These are phyloP conservation scores for Pseudonitzschia pungens DNA, from an alignment of 108 stramenopile genomes.

Conservation along the genomic window DNA sequence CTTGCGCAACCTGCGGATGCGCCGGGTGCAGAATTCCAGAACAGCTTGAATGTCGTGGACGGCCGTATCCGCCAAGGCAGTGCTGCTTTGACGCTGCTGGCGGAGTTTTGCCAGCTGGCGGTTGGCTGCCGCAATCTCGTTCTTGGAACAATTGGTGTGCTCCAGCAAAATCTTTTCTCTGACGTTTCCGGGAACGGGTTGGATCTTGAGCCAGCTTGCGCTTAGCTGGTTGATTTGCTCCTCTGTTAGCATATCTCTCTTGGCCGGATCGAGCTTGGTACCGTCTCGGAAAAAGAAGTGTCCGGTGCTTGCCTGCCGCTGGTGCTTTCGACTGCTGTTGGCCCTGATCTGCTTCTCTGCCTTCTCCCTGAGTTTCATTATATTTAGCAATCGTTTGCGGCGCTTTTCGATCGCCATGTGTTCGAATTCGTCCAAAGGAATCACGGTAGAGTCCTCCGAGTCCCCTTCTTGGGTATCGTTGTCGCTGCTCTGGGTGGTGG, in stretches of 20 bases:
- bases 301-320: background rate
- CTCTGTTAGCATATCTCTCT: background rate
- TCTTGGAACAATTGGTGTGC: conserved; percentile 5
- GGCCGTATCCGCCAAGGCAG: conserved; percentile 9
- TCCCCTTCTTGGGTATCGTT: background rate
- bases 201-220: background rate
- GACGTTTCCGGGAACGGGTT: background rate
- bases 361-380: background rate
- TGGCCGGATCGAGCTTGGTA: background rate
- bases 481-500: background rate
- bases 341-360: background rate
- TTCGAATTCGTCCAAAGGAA: background rate
- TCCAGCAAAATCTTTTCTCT: conserved; percentile 11
- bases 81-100: conserved; percentile 9
- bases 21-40: conserved; percentile 1
- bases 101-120: background rate
- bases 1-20: conserved; percentile 6
- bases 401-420: background rate
- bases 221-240: conserved; percentile 4
- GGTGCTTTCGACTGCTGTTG: too few species aligned
- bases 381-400: background rate
- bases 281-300: background rate
- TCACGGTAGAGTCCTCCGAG: background rate
- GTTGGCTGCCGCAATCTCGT: background rate
- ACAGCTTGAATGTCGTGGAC: background rate